These are phyloP conservation scores for Populus simonii DNA, from an alignment of 345 rosid species.

Conservation along the genomic window DNA sequence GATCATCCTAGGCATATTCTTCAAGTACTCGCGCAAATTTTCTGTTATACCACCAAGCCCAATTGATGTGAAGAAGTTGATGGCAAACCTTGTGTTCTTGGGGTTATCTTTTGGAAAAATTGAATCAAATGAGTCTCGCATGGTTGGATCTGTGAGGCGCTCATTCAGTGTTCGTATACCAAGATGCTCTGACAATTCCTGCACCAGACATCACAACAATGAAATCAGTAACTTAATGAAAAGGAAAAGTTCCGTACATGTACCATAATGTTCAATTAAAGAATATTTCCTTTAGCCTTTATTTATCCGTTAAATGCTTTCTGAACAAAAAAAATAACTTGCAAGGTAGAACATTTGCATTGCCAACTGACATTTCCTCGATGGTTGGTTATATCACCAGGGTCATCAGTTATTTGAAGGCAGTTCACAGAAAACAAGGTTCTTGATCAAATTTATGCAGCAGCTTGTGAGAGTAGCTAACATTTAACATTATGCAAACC, in stretches of 20 bases:
- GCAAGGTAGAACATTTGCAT: no score
- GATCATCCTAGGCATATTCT: constrained; percentile 93
- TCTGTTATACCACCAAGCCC: constrained; percentile 98
- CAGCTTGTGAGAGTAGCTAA: no score
- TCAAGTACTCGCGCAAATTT: constrained; percentile 77
- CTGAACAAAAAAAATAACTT: background rate
- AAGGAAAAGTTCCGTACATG: background rate
- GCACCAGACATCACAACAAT: constrained; percentile 23
- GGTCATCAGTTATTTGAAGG: no score
- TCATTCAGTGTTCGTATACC: constrained; percentile 78
- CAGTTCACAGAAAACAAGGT: no score
- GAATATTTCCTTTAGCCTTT: background rate
- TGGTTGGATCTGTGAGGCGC: constrained; percentile 65
- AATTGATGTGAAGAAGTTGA: constrained; percentile 90
- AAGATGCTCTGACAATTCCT: constrained; percentile 91
- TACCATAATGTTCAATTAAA: background rate
- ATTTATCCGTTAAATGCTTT: background rate
- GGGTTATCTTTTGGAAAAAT: constrained; percentile 91
- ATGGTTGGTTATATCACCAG: no score
- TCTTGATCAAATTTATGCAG: no score
- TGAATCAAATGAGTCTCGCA: constrained; percentile 74
- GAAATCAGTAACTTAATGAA: background rate
- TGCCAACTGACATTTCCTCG: no score
- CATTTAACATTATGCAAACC: no score
- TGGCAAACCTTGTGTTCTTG: constrained; percentile 82